A percentile compares a stretch with the other conserved stretches of the same genome.
Conservation (phyloP, 805 yeast species). For the Pichia cabralensis region DNA sequence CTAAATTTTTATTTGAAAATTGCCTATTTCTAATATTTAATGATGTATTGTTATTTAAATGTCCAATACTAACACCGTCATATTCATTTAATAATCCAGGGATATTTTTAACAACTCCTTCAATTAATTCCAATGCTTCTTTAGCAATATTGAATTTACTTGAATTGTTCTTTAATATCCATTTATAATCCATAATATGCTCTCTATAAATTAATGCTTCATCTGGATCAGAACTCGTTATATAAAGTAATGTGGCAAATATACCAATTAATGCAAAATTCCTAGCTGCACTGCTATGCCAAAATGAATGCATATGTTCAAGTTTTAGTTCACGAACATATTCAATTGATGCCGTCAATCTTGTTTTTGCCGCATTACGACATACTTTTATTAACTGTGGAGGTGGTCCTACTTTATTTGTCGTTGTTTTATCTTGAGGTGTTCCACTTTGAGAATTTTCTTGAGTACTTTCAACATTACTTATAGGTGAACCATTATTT, state of each 20-base stretch:
- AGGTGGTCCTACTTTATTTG: conserved; percentile 20
- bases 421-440: neutral
- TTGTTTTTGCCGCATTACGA: conserved; percentile 73
- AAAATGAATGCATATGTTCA: conserved; percentile 79
- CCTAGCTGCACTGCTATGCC: conserved; percentile 77
- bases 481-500: neutral
- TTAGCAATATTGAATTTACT: conserved; percentile 71
- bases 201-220: conserved; percentile 59
- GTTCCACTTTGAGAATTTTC: neutral
- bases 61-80: conserved; percentile 3
- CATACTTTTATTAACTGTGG: conserved; percentile 60
- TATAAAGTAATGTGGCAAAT: conserved; percentile 72
- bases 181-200: conserved; percentile 64
- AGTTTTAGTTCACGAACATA: conserved; percentile 66
- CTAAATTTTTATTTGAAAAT: no score
- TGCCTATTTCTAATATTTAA: no score
- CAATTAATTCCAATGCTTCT: conserved; percentile 63
- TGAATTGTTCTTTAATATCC: conserved; percentile 65
- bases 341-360: conserved; percentile 74
- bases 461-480: no score
- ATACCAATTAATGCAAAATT: conserved; percentile 79
- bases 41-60: neutral
- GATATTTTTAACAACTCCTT: conserved; percentile 60
- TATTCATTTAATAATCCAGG: conserved; percentile 48
- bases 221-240: conserved; percentile 51